These are phyloP conservation scores for Pulveroboletus sp. DNA, from an alignment of 768 basidiomycete genomes.

Conservation along the genomic window DNA sequence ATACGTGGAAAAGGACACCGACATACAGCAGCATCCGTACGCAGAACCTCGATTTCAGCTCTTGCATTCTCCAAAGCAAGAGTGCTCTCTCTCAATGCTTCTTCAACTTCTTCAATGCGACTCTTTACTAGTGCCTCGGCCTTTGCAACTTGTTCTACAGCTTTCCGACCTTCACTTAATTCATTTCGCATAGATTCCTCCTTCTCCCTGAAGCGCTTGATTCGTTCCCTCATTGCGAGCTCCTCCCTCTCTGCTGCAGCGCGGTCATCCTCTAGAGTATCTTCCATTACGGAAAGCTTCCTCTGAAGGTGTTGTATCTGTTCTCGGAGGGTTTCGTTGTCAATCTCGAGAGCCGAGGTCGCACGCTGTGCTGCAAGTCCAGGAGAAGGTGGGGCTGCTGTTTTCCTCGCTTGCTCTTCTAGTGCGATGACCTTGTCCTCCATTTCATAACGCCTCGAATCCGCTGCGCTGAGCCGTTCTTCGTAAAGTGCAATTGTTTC, in stretches of 20 bases:
- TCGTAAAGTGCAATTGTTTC: slow-evolving; percentile 96
- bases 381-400: slow-evolving; percentile 32
- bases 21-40: slow-evolving; percentile 74
- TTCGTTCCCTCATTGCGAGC: slow-evolving; percentile 51
- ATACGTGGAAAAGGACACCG: neutral
- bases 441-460: slow-evolving; percentile 71
- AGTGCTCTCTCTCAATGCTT: slow-evolving; percentile 83
- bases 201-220: slow-evolving; percentile 68
- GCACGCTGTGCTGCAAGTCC: slow-evolving; percentile 37
- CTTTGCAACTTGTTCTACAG: slow-evolving; percentile 59
- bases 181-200: slow-evolving; percentile 72
- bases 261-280: slow-evolving; percentile 75
- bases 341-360: slow-evolving; percentile 81
- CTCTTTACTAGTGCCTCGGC: slow-evolving; percentile 58
- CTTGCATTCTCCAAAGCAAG: slow-evolving; percentile 84
- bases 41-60: slow-evolving; percentile 79
- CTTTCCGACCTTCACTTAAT: slow-evolving; percentile 57
- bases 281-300: slow-evolving; percentile 73
- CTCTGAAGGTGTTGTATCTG: slow-evolving; percentile 86
- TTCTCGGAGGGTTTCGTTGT: slow-evolving; percentile 88
- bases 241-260: slow-evolving; percentile 75
- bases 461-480: slow-evolving; percentile 70
- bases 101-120: slow-evolving; percentile 82
- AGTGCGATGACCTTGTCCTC: slow-evolving; percentile 60
- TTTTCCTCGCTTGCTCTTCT: slow-evolving; percentile 46